Base-by-base conservation (phyloP, 495 filamentous ascomycete species). In the Penicillium tannophilum region DNA sequence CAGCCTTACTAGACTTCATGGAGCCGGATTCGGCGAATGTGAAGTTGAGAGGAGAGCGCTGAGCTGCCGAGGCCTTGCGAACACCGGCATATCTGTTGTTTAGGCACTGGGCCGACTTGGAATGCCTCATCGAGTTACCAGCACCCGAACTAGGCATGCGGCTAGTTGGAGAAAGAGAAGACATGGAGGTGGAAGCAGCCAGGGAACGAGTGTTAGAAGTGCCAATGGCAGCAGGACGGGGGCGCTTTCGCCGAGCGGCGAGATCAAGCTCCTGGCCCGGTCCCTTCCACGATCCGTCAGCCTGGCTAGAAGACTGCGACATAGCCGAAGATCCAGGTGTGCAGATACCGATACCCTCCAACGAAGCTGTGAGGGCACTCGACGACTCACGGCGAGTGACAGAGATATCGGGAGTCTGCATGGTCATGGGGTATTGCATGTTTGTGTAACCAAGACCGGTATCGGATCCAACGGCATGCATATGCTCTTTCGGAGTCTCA, bases 41-140 rank as follows among this genome's bases (percentile, higher is more conserved):
- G 52, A 79, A 74, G 52, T 79, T 80, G n/a, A 83, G 68, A 24
- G 82, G 82, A 20, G 82, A 85, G 23, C 80, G 74, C 56, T 82
- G 82, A 35, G 75, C 70, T 26, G 73, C 70, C 30, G 76, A 77
- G 1, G 73, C 69, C 68, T 85, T 85, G 31, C 80, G 62, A 26
- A 84, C 76, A 56, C 81, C 81, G 0, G 81, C 81, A 54, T 78
- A 81, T 20, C 76, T 70, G 31, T 78, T 70, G 63, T 79, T 78
- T 23, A 82, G 70, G 47, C 67, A 74, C 50, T 82, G 78, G 4
- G 79, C 74, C 16, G 82, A 84, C 62, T 82, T 82, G 36, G 81
- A 79, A n/a, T 83, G 81, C 52, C 79, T 76, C 61, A 84, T 70
- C 12, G 72, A 64, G 63, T 74, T 70, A 24, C 67, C 62, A 11